These are phyloP conservation scores for Eremochloa ophiuroides DNA, from an alignment of 176 grass and related monocot genomes.

Conservation along the genomic window DNA sequence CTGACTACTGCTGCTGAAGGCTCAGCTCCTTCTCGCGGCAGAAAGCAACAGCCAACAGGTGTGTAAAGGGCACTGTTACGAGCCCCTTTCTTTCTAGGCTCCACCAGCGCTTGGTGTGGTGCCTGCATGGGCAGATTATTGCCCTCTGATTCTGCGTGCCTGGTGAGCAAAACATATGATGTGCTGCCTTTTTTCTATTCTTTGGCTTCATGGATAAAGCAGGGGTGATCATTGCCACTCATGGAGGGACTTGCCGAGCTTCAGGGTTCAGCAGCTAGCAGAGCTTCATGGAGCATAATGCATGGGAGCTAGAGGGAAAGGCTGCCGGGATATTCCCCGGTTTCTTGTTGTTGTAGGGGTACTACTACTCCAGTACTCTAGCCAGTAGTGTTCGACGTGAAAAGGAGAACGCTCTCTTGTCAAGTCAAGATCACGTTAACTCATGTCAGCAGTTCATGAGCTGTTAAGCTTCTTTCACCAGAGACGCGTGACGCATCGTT, in stretches of 20 bases:
- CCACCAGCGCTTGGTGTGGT: background rate
- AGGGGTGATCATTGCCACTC: conserved; percentile 39
- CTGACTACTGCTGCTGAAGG: background rate
- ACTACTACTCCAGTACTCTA: too few species aligned
- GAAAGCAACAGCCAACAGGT: too few species aligned
- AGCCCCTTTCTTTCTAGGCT: background rate
- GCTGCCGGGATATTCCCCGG: conserved; percentile 26
- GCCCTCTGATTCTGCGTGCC: conserved; percentile 41
- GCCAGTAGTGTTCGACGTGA: background rate
- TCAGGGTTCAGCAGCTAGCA: background rate
- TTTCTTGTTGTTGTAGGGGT: background rate
- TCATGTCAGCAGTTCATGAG: background rate
- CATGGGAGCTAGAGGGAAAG: conserved; percentile 16
- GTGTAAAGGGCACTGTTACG: conserved; percentile 19
- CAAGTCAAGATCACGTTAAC: conserved; percentile 27
- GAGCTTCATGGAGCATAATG: background rate
- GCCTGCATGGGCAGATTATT: conserved; percentile 31
- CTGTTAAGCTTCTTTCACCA: background rate
- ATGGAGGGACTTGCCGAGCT: conserved; percentile 26
- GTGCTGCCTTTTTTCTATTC: conserved; percentile 18
- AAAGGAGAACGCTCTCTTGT: background rate
- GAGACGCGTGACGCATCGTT: too few species aligned
- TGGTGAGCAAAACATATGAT: conserved; percentile 20
- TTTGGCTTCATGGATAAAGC: conserved; percentile 22
- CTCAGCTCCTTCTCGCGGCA: background rate